These are phyloP conservation scores for Pseudopithomyces chartarum DNA, from an alignment of 2,329 filamentous ascomycete genomes.

Conservation along the genomic window DNA sequence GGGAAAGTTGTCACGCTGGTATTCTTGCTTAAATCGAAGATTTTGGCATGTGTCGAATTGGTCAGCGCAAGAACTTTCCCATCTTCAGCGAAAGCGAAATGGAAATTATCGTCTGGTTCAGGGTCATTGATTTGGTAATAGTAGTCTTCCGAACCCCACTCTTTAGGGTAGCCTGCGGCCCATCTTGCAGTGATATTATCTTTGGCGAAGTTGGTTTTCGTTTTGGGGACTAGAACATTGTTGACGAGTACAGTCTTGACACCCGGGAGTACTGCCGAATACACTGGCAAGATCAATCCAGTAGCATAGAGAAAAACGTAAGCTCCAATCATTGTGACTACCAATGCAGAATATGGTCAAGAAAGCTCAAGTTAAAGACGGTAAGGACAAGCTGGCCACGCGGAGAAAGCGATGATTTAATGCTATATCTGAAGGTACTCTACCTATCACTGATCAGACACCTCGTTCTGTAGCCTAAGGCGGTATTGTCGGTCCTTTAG, in stretches of 20 bases:
- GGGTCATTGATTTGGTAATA: slow-evolving; percentile 6
- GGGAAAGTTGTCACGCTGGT: background rate
- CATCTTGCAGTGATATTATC: slow-evolving; percentile 12
- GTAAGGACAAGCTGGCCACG: background rate
- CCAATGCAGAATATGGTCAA: background rate
- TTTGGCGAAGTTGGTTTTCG: slow-evolving; percentile 12
- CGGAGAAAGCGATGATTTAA: background rate
- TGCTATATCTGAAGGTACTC: too few species aligned
- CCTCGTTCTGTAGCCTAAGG: background rate
- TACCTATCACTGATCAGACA: background rate
- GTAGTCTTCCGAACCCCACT: slow-evolving; percentile 14
- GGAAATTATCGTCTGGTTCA: slow-evolving; percentile 6
- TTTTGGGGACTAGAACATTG: slow-evolving; percentile 4
- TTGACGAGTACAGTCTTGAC: background rate
- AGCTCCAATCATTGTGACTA: slow-evolving; percentile 1
- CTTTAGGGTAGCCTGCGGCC: slow-evolving; percentile 11
- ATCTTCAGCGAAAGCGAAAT: slow-evolving; percentile 4
- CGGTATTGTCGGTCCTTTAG: background rate
- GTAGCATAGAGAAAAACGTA: background rate
- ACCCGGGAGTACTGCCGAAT: background rate
- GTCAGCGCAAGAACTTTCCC: slow-evolving; percentile 8
- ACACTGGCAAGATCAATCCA: background rate
- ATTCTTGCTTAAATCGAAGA: slow-evolving; percentile 10
- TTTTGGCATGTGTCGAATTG: slow-evolving; percentile 7
- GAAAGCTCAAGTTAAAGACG: background rate